Base-by-base conservation (phyloP, 2,329 filamentous ascomycete species). In the Drechslerella stenobrocha region DNA sequence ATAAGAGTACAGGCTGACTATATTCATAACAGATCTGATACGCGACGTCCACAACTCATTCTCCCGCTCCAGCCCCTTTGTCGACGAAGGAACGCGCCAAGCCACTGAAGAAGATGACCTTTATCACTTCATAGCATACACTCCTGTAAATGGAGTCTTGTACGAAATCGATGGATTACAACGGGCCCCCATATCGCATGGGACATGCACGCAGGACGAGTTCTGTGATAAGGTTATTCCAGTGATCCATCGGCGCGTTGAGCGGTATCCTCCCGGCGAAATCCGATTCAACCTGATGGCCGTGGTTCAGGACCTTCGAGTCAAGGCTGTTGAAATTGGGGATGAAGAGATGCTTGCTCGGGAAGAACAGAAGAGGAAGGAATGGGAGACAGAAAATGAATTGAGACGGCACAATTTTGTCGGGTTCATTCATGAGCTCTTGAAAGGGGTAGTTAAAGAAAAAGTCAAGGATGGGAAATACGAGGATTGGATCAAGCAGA, bases 51-150 rank as follows among this genome's bases (percentile, higher is more conserved):
- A 96, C 81, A 96, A 96, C 77, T 88, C 87, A 70, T 96, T 96
- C 77, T 89, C 91, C 42, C 82, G 87, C 70, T 88, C 87, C 67
- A 95, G 87, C 64, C 93, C 93, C 1, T 98, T 98, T 75, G 86
- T 89, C 55, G 90, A 96, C 76, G 93, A 98, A 81, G 83, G 86
- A 8, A 80, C 84, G 8, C 69, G 72, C 18, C 83, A 83, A 11
- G 83, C 82, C 53, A 84, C 84, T n/a, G 85, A 85, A 69, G 81
- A 89, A 57, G 90, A 95, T 74, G 93, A 97, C 75, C 89, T 92
- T 24, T 98, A 95, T 79, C 93, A 98, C 79, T 98, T 98, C 77
- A 90, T 98, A 74, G 93, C 91, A 28, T 98, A 98, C 78, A 91
- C 90, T 6, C 83, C 86, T 55, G 82, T 96, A 72, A 83, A 87